Percentiles rank a stretch among this genome's conserved stretches.
Evolutionary conservation across 2,329 filamentous ascomycete species (phyloP).

Genomic region (Paraconiothyrium sp.): DNA sequence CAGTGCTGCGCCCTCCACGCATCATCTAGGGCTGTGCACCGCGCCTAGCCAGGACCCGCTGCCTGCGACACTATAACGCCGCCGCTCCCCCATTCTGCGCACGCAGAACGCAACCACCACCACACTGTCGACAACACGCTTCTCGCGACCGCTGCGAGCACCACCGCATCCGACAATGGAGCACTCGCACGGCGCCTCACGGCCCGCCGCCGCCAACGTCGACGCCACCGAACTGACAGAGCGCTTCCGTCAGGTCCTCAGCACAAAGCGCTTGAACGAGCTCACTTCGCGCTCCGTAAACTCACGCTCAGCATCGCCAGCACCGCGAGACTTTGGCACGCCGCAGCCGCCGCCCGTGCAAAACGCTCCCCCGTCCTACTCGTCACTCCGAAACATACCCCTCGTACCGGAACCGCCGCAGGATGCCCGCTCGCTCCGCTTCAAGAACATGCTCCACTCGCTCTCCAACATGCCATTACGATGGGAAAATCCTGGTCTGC

Average conservation of each 20-base stretch:
- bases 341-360: conserved; percentile 46
- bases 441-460: conserved; percentile 79
- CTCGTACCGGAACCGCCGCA: conserved; percentile 77
- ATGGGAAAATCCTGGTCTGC: conserved; percentile 93
- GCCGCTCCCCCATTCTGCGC: conserved; percentile 15
- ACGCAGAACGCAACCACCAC: conserved; percentile 22
- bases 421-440: conserved; percentile 59
- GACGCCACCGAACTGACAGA: conserved; percentile 73
- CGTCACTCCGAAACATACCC: conserved; percentile 70
- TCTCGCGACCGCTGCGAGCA: conserved; percentile 25
- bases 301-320: conserved; percentile 69
- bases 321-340: conserved; percentile 58
- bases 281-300: conserved; percentile 69
- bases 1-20: conserved; percentile 23
- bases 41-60: conserved; percentile 12
- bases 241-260: conserved; percentile 87
- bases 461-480: conserved; percentile 88
- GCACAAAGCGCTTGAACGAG: conserved; percentile 86
- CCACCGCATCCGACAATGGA: conserved; percentile 45
- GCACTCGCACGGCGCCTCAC: conserved; percentile 41
- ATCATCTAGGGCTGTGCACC: conserved; percentile 29
- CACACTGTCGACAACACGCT: conserved; percentile 16
- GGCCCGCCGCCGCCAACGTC: conserved; percentile 33
- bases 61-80: conserved; percentile 23
- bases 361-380: conserved; percentile 65